Conservation (phyloP, 2,329 filamentous ascomycete species). For the Paecilomyces formosus region DNA sequence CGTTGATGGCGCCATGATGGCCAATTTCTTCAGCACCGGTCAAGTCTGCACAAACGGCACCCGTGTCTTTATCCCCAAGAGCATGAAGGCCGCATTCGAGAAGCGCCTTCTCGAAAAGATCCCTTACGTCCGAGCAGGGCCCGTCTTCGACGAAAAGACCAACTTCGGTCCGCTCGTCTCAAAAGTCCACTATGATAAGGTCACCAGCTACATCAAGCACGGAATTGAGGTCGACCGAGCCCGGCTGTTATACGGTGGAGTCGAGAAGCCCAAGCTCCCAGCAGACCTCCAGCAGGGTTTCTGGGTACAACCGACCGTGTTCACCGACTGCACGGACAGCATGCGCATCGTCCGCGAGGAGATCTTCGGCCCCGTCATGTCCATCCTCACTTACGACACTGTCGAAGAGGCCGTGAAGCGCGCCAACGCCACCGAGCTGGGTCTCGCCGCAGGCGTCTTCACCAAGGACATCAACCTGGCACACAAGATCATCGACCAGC, state of each 20-base stretch:
- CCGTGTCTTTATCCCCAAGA: slow-evolving; percentile 68
- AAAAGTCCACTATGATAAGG: slow-evolving; percentile 66
- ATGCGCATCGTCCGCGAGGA: slow-evolving; percentile 78
- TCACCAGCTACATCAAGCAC: slow-evolving; percentile 66
- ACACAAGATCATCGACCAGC: slow-evolving; percentile 60
- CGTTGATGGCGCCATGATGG: slow-evolving; percentile 87
- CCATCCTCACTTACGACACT: slow-evolving; percentile 64
- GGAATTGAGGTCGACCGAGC: slow-evolving; percentile 68
- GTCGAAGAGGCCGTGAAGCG: slow-evolving; percentile 62
- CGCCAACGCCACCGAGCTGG: slow-evolving; percentile 70
- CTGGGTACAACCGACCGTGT: slow-evolving; percentile 78
- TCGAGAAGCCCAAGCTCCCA: slow-evolving; percentile 50
- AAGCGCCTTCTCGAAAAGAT: slow-evolving; percentile 63
- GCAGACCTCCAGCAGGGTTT: slow-evolving; percentile 55
- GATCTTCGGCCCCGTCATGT: slow-evolving; percentile 85
- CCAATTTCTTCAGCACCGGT: slow-evolving; percentile 85
- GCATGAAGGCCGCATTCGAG: slow-evolving; percentile 63
- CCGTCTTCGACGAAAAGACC: slow-evolving; percentile 62
- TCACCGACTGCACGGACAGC: slow-evolving; percentile 73
- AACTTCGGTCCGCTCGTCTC: slow-evolving; percentile 84
- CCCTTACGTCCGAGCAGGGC: slow-evolving; percentile 60
- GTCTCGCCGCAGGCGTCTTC: slow-evolving; percentile 78
- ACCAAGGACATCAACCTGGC: slow-evolving; percentile 66
- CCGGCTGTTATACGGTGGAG: slow-evolving; percentile 64
- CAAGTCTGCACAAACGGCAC: slow-evolving; percentile 94